A percentile compares a stretch with the other conserved stretches of the same genome.
Evolutionary conservation across 1,284 basidiomycete species (phyloP).

Genomic region (Pseudozyma tsukubaensis): DNA sequence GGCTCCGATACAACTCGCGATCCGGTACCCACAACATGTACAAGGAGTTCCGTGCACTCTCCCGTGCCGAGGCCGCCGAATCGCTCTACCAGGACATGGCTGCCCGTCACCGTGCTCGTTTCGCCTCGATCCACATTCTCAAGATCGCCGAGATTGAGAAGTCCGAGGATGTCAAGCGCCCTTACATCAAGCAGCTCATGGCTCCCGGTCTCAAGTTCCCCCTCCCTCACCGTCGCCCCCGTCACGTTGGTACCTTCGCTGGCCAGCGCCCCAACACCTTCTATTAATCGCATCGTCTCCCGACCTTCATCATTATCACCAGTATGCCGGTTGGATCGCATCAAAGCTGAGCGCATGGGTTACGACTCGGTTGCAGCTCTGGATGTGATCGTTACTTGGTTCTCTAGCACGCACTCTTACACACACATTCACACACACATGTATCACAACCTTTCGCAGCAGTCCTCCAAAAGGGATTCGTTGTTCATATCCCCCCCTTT

Average conservation of each 20-base stretch:
- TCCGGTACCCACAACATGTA: slow-evolving; percentile 72
- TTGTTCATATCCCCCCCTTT: slow-evolving; percentile 8
- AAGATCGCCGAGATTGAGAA: slow-evolving; percentile 94
- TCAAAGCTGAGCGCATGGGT: neutral
- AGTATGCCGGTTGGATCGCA: neutral
- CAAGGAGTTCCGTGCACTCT: slow-evolving; percentile 95
- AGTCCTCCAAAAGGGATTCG: neutral
- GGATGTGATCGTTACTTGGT: neutral
- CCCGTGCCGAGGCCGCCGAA: slow-evolving; percentile 94
- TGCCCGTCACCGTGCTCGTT: slow-evolving; percentile 97
- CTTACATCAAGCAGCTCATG: slow-evolving; percentile 96
- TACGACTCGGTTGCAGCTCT: neutral
- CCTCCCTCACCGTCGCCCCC: slow-evolving; percentile 83
- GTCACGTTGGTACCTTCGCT: slow-evolving; percentile 69
- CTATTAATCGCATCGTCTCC: slow-evolving; percentile 64
- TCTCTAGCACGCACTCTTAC: neutral
- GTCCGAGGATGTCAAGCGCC: slow-evolving; percentile 83
- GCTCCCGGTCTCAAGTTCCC: slow-evolving; percentile 94
- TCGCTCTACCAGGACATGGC: slow-evolving; percentile 99
- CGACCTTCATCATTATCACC: slow-evolving; percentile 4
- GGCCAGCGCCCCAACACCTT: slow-evolving; percentile 71
- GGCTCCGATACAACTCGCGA: slow-evolving; percentile 86
- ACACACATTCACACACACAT: slow-evolving; percentile 4
- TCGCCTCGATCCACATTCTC: slow-evolving; percentile 97
- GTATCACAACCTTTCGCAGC: slow-evolving; percentile 5